Base-by-base conservation (phyloP, 164 flowering plant species). In the Vitis rupestris region DNA sequence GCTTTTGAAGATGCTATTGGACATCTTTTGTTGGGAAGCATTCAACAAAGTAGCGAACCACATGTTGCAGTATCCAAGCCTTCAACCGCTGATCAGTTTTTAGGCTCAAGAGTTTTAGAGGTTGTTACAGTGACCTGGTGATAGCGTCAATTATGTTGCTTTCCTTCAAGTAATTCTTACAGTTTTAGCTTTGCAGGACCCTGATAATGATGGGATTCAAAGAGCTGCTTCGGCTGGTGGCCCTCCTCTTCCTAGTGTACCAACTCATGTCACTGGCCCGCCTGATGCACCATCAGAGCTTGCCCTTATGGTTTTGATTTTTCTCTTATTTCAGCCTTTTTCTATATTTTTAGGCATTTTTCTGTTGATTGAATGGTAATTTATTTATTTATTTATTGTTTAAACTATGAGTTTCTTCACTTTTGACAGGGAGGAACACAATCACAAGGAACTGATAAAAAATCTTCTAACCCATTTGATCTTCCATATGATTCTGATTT, bases 391-490 rank as follows among this genome's bases (percentile, higher is more conserved):
- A 14, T 58, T 12, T 31, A 11, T 10, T 63, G 19, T 72, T 14
- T 58, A 31, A 15, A 47, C 10, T 19, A 50, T 9, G 15, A 67
- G 63, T 63, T 56, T 67, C 31, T 9, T 53, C 49, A 13, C 51
- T 16, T 53, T n/a, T 29, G 10, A 17, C 79, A 92, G 97, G 86
- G 63, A 65, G 82, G 79, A 50, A 48, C 51, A 37, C 71, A 55
- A 17, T 54, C 76, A 30, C 74, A 74, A 79, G 73, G 66, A 58
- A 58, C 67, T 67, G 85, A 76, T 27, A 69, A 13, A 56, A 91
- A 83, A 68, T 83, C 94, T 64, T 72, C 74, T 51, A 94, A 94
- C 70, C 98, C 98, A 68, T 94, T 94, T 81, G 98, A 94, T 81
- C 70, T 89, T 68, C 86, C 88, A 5, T 80, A 70, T 81, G 94